These are phyloP conservation scores for Globisporangium nagaii DNA, from an alignment of 352 stramenopile species.

Conservation along the genomic window DNA sequence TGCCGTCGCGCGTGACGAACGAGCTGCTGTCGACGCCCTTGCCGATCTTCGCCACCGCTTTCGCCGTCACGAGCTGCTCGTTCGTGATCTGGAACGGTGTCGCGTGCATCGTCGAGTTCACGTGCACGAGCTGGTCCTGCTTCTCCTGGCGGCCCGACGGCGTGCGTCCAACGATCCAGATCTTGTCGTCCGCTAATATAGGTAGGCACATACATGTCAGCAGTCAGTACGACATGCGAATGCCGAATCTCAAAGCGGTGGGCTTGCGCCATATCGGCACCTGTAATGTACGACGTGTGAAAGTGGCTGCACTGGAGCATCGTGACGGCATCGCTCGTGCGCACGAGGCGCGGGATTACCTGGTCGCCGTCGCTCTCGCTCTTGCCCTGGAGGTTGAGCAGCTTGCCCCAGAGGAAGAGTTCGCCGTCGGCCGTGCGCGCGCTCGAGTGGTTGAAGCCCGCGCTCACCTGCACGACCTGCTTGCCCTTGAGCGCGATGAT, in stretches of 20 bases:
- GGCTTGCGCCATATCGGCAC: constrained; percentile 19
- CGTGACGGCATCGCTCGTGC: constrained; percentile 61
- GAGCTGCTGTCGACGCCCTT: constrained; percentile 74
- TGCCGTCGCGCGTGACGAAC: constrained; percentile 65
- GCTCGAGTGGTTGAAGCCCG: constrained; percentile 82
- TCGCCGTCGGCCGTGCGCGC: constrained; percentile 70
- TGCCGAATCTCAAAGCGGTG: background rate
- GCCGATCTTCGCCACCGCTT: constrained; percentile 54
- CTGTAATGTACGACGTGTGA: constrained; percentile 77
- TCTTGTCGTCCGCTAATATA: constrained; percentile 57
- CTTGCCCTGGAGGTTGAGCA: constrained; percentile 67
- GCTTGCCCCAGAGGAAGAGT: constrained; percentile 83
- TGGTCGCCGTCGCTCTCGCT: constrained; percentile 60
- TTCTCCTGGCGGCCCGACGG: constrained; percentile 58
- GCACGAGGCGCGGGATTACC: constrained; percentile 63
- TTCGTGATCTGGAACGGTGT: constrained; percentile 64
- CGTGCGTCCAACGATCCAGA: constrained; percentile 75
- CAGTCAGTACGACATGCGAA: no score
- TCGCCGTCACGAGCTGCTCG: constrained; percentile 31
- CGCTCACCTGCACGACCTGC: constrained; percentile 51
- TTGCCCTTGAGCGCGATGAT: constrained; percentile 74
- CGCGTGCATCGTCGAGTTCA: constrained; percentile 67
- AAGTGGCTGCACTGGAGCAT: constrained; percentile 78
- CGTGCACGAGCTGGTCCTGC: constrained; percentile 42
- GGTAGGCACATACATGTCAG: background rate